Evolutionary conservation across 441 rosid genomes (phyloP).

Genomic region (Croton laevigatus): DNA sequence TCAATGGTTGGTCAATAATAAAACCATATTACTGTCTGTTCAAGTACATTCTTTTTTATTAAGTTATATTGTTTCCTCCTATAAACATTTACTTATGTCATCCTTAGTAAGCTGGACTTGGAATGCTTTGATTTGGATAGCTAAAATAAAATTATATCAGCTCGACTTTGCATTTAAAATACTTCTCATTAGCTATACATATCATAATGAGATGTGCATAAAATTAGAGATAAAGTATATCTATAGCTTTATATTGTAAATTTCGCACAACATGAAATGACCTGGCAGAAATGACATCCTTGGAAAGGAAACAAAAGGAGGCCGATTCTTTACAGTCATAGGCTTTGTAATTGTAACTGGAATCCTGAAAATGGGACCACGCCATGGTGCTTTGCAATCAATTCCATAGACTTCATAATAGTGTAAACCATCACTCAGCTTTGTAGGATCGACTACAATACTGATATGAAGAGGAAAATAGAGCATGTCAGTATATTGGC

Average conservation of each 20-base stretch:
- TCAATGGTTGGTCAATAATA: not conserved
- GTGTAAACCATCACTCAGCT: slow-evolving; percentile 77
- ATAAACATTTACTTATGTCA: not conserved
- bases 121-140: not conserved
- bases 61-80: not conserved
- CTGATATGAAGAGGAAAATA: slow-evolving; percentile 45
- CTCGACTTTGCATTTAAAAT: not conserved
- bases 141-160: not conserved
- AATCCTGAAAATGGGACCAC: slow-evolving; percentile 89
- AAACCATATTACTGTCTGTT: not conserved
- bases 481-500: slow-evolving; percentile 14
- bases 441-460: slow-evolving; percentile 92
- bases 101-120: not conserved
- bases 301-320: slow-evolving; percentile 68
- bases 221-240: not conserved
- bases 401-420: slow-evolving; percentile 89
- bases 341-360: slow-evolving; percentile 92
- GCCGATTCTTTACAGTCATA: slow-evolving; percentile 49
- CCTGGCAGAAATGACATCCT: slow-evolving; percentile 93
- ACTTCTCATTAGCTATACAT: not conserved
- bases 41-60: not conserved
- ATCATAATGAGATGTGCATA: not conserved
- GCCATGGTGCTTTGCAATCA: slow-evolving; percentile 97
- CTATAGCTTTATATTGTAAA: not conserved
- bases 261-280: slow-evolving; percentile 21